phyloP scores from a whole-genome alignment of 352 stramenopile species.

The Thalassiosira tumida region DNA sequence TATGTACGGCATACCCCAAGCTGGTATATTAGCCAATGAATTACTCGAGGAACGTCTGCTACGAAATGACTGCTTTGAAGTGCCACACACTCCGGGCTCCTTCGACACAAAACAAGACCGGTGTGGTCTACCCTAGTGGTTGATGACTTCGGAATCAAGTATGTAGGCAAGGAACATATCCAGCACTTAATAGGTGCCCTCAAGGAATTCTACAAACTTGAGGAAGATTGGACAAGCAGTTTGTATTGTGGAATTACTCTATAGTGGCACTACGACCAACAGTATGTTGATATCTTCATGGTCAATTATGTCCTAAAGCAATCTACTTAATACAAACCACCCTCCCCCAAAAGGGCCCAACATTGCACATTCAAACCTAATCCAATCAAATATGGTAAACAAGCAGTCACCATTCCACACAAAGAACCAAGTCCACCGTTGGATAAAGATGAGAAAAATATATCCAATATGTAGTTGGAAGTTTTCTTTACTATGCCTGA shows the following conservation, averaged over 20 bases:
- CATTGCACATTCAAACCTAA: slow-evolving; percentile 29
- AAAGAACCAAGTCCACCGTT: slow-evolving; percentile 65
- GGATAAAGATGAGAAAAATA: slow-evolving; percentile 48
- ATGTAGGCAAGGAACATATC: background rate
- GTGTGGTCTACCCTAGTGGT: background rate
- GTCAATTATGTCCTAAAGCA: slow-evolving; percentile 31
- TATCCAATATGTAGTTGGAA: background rate
- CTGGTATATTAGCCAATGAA: slow-evolving; percentile 25
- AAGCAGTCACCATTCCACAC: background rate
- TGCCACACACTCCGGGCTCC: background rate
- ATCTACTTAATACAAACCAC: background rate
- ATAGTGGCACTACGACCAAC: background rate
- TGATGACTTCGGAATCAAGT: slow-evolving; percentile 10
- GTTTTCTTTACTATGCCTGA: background rate
- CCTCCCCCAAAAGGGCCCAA: background rate
- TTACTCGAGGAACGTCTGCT: background rate
- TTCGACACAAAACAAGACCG: background rate
- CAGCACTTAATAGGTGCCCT: background rate
- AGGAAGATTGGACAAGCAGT: background rate
- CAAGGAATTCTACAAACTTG: background rate
- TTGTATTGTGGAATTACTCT: slow-evolving; percentile 1
- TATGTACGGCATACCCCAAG: slow-evolving; percentile 70
- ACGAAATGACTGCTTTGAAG: background rate
- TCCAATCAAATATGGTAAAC: slow-evolving; percentile 21
- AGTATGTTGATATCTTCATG: slow-evolving; percentile 21